phyloP scores from a whole-genome alignment of 805 yeast species.

The Zygosaccharomyces lentus region DNA sequence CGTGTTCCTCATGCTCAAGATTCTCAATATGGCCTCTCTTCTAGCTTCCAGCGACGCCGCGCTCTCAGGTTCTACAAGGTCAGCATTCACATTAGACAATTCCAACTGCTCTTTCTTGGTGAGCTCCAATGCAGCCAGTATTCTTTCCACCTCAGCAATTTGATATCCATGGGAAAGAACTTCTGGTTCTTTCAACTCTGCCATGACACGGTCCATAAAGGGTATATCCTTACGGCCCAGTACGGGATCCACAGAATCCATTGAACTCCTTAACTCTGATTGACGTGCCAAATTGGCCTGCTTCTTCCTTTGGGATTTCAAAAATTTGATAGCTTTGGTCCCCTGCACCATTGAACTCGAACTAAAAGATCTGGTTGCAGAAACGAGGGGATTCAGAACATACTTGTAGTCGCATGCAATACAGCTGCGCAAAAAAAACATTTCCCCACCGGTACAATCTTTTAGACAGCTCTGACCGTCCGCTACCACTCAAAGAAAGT shows the following conservation, averaged over 20 bases:
- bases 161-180: constrained; percentile 58
- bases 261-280: constrained; percentile 21
- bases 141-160: constrained; percentile 63
- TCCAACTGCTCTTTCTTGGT: constrained; percentile 27
- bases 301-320: constrained; percentile 34
- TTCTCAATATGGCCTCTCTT: constrained; percentile 64
- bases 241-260: constrained; percentile 71
- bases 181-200: constrained; percentile 62
- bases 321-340: constrained; percentile 30
- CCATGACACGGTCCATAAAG: constrained; percentile 61
- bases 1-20: constrained; percentile 70
- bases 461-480: background rate
- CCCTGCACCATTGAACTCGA: constrained; percentile 11
- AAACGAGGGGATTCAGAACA: background rate
- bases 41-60: constrained; percentile 49
- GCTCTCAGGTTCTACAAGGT: constrained; percentile 21
- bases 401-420: background rate
- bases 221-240: constrained; percentile 65
- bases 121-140: constrained; percentile 54
- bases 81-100: constrained; percentile 25
- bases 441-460: background rate
- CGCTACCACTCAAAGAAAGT: background rate
- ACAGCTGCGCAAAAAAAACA: background rate
- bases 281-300: constrained; percentile 37
- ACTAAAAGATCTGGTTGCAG: constrained; percentile 11